Evolutionary conservation across 495 filamentous ascomycete genomes (phyloP).

Genomic region (Trichodelitschia bisporula): DNA sequence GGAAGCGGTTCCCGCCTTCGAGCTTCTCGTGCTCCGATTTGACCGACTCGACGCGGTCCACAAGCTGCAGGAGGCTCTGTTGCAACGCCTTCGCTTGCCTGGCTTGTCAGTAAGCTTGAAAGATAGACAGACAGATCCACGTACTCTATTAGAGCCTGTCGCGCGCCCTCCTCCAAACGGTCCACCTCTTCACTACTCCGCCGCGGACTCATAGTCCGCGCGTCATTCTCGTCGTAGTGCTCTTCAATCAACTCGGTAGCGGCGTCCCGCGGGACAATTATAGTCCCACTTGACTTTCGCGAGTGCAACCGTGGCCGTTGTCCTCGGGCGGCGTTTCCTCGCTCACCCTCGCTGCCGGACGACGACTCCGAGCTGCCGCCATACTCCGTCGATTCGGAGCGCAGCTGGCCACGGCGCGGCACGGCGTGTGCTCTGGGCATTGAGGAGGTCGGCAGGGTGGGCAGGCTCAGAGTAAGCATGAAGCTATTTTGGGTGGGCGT

Average conservation of each 20-base stretch:
- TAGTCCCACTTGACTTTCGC: conserved; percentile 51
- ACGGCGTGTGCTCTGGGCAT: too few species aligned
- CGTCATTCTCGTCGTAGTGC: conserved; percentile 59
- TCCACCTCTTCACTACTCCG: conserved; percentile 76
- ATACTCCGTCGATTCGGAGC: too few species aligned
- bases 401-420: too few species aligned
- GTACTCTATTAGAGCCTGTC: conserved; percentile 34
- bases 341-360: too few species aligned
- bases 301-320: background rate
- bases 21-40: conserved; percentile 84
- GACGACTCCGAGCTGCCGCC: too few species aligned
- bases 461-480: too few species aligned
- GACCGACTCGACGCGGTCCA: conserved; percentile 84
- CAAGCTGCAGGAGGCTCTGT: conserved; percentile 61
- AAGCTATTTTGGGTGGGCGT: too few species aligned
- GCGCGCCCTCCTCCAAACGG: conserved; percentile 56
- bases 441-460: too few species aligned
- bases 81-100: conserved; percentile 80
- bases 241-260: conserved; percentile 40
- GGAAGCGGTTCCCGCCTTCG: conserved; percentile 78
- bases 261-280: conserved; percentile 54
- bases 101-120: background rate
- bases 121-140: conserved; percentile 17
- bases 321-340: too few species aligned
- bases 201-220: conserved; percentile 82